These are phyloP conservation scores for Termitomyces sp. DNA, from an alignment of 768 basidiomycete genomes.

Conservation along the genomic window DNA sequence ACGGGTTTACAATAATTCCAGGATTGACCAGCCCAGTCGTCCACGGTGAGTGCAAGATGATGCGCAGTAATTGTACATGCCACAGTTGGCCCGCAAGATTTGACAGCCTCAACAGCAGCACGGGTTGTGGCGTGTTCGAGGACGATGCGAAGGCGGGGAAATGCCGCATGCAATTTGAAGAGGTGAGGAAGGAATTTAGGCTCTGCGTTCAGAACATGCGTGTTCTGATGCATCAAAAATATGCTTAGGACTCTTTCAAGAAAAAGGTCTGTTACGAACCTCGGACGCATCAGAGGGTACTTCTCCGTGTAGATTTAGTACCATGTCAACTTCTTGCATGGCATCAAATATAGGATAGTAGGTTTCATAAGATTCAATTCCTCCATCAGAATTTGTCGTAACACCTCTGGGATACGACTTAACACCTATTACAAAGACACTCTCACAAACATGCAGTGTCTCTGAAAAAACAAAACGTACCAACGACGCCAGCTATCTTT, in stretches of 20 bases:
- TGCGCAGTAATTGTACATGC: conserved; percentile 98
- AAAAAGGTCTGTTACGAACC: conserved; percentile 36
- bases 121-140: conserved; percentile 96
- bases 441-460: neutral
- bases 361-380: conserved; percentile 91
- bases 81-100: conserved; percentile 75
- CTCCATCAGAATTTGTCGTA: conserved; percentile 94
- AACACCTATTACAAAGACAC: conserved; percentile 50
- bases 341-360: conserved; percentile 93
- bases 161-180: conserved; percentile 71
- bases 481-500: conserved; percentile 77
- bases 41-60: conserved; percentile 90
- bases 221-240: conserved; percentile 52
- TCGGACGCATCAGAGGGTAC: conserved; percentile 79
- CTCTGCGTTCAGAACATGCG: conserved; percentile 93
- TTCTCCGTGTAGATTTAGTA: conserved; percentile 96
- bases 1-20: conserved; percentile 98
- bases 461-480: conserved; percentile 30
- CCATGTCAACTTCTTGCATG: conserved; percentile 93
- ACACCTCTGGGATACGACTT: conserved; percentile 98
- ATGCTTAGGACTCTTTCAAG: neutral
- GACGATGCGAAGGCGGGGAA: conserved; percentile 91
- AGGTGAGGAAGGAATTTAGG: conserved; percentile 87
- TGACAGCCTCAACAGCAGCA: conserved; percentile 86
- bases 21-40: conserved; percentile 94